Percentiles rank a stretch among this genome's conserved stretches.
Evolutionary conservation across 2,329 filamentous ascomycete genomes (phyloP).

Genomic region (Trichoderma sp.): DNA sequence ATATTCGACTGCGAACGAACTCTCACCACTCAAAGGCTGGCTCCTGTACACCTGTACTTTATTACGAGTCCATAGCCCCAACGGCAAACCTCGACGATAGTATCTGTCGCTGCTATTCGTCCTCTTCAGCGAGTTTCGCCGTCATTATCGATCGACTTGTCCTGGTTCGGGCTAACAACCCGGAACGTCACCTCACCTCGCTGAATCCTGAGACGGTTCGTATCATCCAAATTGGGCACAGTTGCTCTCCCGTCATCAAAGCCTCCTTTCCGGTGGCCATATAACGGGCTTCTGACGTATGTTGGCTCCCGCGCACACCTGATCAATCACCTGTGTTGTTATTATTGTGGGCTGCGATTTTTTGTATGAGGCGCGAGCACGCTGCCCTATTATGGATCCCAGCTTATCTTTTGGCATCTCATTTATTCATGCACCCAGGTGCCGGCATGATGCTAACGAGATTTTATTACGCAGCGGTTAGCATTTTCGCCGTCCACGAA

Average conservation of each 20-base stretch:
- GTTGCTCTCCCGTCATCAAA: neutral
- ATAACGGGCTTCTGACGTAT: constrained; percentile 10
- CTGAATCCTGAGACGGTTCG: neutral
- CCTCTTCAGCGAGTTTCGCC: neutral
- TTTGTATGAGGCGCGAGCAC: neutral
- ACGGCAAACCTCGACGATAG: neutral
- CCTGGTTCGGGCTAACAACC: neutral
- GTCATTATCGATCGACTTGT: constrained; percentile 4
- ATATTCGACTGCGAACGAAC: neutral
- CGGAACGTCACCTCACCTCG: constrained; percentile 7
- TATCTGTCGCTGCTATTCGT: neutral
- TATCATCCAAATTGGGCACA: neutral
- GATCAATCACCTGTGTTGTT: constrained; percentile 17
- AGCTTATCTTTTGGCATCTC: constrained; percentile 10
- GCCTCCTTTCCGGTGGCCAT: constrained; percentile 1
- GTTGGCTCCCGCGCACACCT: constrained; percentile 14
- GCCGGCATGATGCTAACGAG: constrained; percentile 15
- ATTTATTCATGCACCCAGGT: neutral
- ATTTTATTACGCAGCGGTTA: neutral
- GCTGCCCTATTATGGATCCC: constrained; percentile 20
- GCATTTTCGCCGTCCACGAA: neutral
- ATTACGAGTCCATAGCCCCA: neutral
- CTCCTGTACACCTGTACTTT: neutral
- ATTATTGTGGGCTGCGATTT: constrained; percentile 10
- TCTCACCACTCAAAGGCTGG: neutral